Percentiles rank a stretch among this genome's conserved stretches.
Evolutionary conservation across 1,284 basidiomycete species (phyloP).

Genomic region (Fomitopsis pinicola): DNA sequence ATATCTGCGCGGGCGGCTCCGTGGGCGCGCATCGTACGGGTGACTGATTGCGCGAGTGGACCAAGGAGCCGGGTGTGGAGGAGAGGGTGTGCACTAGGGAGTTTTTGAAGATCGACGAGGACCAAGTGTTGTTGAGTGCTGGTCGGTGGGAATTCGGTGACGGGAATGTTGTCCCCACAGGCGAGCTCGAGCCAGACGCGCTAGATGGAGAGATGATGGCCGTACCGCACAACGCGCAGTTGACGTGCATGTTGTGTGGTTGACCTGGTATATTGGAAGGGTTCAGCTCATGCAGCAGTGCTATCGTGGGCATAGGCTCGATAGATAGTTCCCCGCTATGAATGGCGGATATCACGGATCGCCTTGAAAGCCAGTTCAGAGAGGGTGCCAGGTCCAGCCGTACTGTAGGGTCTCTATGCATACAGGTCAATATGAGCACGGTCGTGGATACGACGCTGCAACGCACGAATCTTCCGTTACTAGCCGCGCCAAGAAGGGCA

Average conservation of each 20-base stretch:
- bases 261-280: slow-evolving; percentile 42
- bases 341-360: slow-evolving; percentile 84
- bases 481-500: slow-evolving; percentile 84
- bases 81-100: slow-evolving; percentile 31
- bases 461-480: slow-evolving; percentile 86
- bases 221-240: slow-evolving; percentile 77
- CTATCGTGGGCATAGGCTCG: slow-evolving; percentile 70
- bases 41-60: slow-evolving; percentile 23
- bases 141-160: slow-evolving; percentile 24
- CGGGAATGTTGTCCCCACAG: slow-evolving; percentile 20
- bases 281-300: slow-evolving; percentile 49
- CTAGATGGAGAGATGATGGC: slow-evolving; percentile 33
- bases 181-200: slow-evolving; percentile 8
- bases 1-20: slow-evolving; percentile 38
- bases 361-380: slow-evolving; percentile 88
- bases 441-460: slow-evolving; percentile 5
- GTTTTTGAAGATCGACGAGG: slow-evolving; percentile 54
- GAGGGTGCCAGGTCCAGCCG: slow-evolving; percentile 93
- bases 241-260: slow-evolving; percentile 29
- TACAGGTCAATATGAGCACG: slow-evolving; percentile 6
- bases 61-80: slow-evolving; percentile 18
- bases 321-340: slow-evolving; percentile 86
- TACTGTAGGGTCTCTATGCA: slow-evolving; percentile 80
- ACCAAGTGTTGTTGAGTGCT: slow-evolving; percentile 43
- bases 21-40: slow-evolving; percentile 23